Evolutionary conservation across 768 basidiomycete genomes (phyloP).

Genomic region (Nidula microcarpa): DNA sequence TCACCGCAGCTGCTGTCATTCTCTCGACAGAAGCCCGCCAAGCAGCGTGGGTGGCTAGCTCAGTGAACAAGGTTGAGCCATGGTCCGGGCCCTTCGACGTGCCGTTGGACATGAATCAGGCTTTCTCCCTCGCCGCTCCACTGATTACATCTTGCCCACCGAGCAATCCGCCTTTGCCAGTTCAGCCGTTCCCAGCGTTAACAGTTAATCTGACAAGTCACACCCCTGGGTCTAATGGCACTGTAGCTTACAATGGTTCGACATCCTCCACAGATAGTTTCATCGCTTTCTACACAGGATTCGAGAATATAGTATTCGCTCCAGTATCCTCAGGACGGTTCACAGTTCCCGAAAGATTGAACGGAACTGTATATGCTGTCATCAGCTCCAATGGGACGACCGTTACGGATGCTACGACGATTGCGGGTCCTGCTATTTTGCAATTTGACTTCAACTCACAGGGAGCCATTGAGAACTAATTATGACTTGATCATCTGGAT

Average conservation of each 20-base stretch:
- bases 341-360: slow-evolving; percentile 30
- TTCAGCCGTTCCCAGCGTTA: slow-evolving; percentile 51
- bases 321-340: slow-evolving; percentile 21
- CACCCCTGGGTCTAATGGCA: slow-evolving; percentile 18
- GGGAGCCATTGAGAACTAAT: too few relatives aligned
- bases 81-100: slow-evolving; percentile 56
- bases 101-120: slow-evolving; percentile 14
- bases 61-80: slow-evolving; percentile 34
- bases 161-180: slow-evolving; percentile 48
- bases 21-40: slow-evolving; percentile 60
- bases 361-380: slow-evolving; percentile 49
- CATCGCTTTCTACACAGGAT: slow-evolving; percentile 42
- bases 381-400: slow-evolving; percentile 26
- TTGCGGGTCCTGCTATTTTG: too few relatives aligned
- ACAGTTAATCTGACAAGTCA: slow-evolving; percentile 15
- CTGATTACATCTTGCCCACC: slow-evolving; percentile 56
- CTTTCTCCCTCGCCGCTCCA: slow-evolving; percentile 32
- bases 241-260: slow-evolving; percentile 7
- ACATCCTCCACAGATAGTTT: slow-evolving; percentile 3
- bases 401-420: too few relatives aligned
- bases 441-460: too few relatives aligned
- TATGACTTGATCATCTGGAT: too few relatives aligned
- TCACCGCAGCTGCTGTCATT: slow-evolving; percentile 55
- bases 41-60: slow-evolving; percentile 48
- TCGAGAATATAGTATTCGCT: slow-evolving; percentile 28